Conservation (phyloP, 1,284 basidiomycete genomes). For the Amylostereum chailletii region DNA sequence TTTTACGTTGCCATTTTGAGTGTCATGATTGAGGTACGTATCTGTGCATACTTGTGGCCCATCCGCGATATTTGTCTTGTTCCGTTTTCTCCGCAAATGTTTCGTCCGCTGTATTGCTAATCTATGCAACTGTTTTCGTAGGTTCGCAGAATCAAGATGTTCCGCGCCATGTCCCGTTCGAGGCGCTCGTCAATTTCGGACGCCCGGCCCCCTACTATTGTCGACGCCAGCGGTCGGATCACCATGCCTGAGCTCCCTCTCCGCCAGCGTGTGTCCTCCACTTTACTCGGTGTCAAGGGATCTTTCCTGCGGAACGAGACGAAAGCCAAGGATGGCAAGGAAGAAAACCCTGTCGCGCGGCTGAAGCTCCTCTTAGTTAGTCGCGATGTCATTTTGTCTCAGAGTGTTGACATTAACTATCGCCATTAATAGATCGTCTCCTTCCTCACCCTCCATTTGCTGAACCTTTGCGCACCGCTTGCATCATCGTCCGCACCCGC, state of each 20-base stretch:
- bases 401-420: slow-evolving; percentile 5
- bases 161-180: slow-evolving; percentile 22
- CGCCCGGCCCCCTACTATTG: slow-evolving; percentile 11
- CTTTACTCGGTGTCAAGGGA: slow-evolving; percentile 61
- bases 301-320: slow-evolving; percentile 34
- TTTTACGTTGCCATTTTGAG: slow-evolving; percentile 87
- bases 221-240: slow-evolving; percentile 9
- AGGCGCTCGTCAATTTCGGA: slow-evolving; percentile 18
- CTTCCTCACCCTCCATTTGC: slow-evolving; percentile 82
- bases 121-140: slow-evolving; percentile 8
- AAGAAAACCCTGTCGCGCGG: slow-evolving; percentile 76
- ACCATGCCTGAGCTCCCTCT: slow-evolving; percentile 19
- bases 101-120: slow-evolving; percentile 7
- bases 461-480: slow-evolving; percentile 92
- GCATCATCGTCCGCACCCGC: slow-evolving; percentile 64
- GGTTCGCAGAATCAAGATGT: slow-evolving; percentile 29
- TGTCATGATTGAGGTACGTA: slow-evolving; percentile 87
- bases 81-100: background rate
- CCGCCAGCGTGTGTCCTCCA: slow-evolving; percentile 36
- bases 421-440: slow-evolving; percentile 53
- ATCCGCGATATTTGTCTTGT: slow-evolving; percentile 1
- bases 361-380: slow-evolving; percentile 84
- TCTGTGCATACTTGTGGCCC: no score
- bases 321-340: slow-evolving; percentile 32
- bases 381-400: slow-evolving; percentile 8